phyloP scores from a whole-genome alignment of 1,139 yeast genomes.

The Debaryomyces nepalensis region DNA sequence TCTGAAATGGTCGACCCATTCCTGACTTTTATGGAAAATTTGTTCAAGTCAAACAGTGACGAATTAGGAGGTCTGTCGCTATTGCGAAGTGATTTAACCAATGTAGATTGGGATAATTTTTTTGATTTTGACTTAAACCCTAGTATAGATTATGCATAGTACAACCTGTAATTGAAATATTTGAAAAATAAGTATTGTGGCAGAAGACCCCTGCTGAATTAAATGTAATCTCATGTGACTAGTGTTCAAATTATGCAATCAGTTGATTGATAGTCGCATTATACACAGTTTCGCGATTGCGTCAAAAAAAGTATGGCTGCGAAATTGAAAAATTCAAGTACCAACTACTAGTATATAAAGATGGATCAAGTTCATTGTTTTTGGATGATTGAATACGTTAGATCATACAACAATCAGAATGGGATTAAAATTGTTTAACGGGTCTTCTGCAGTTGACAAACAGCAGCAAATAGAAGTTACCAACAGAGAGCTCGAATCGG shows the following conservation, averaged over 20 bases:
- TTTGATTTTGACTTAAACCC: constrained; percentile 2
- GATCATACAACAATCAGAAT: not conserved
- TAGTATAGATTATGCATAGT: not conserved
- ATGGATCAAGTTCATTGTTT: not conserved
- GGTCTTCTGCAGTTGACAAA: too few relatives aligned
- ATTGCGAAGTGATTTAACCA: constrained; percentile 4
- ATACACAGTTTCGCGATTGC: too few relatives aligned
- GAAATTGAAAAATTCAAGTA: not conserved
- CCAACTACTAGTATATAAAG: not conserved
- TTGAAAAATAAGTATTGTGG: too few relatives aligned
- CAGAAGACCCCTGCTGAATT: too few relatives aligned
- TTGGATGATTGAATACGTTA: not conserved
- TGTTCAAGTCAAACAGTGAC: constrained; percentile 4
- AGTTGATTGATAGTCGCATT: too few relatives aligned
- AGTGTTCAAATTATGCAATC: too few relatives aligned
- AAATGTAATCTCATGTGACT: too few relatives aligned
- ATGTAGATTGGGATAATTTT: constrained; percentile 8
- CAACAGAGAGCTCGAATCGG: not conserved
- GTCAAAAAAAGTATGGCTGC: constrained; percentile 3
- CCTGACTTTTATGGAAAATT: constrained; percentile 4
- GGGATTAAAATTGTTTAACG: not conserved
- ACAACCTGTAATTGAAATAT: too few relatives aligned
- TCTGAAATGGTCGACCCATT: not conserved
- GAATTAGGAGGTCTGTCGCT: constrained; percentile 2
- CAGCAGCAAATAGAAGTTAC: too few relatives aligned